phyloP scores from a whole-genome alignment of 257 asterid genomes.

The Echium plantagineum region DNA sequence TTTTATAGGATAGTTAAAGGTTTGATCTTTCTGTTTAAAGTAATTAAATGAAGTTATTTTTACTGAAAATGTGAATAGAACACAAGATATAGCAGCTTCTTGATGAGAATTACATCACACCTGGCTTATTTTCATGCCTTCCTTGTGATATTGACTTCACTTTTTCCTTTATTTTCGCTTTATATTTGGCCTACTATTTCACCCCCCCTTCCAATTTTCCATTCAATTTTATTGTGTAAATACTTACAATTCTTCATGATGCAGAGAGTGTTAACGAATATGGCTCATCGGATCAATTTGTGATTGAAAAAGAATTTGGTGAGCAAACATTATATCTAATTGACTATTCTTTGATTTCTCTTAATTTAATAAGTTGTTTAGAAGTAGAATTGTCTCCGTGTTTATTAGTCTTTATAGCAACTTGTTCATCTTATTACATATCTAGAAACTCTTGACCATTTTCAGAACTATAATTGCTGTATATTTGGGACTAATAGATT shows the following conservation, averaged over 20 bases:
- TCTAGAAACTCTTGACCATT: not conserved
- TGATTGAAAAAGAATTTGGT: conserved; percentile 34
- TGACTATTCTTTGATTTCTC: conserved; percentile 4
- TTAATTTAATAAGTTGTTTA: conserved; percentile 1
- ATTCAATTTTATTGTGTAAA: conserved; percentile 3
- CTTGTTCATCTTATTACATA: conserved; percentile 18
- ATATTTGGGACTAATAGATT: too few species aligned
- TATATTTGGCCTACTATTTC: conserved; percentile 3
- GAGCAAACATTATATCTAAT: conserved; percentile 20
- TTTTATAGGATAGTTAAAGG: not conserved
- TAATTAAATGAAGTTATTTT: conserved; percentile 4
- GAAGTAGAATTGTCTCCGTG: conserved; percentile 15
- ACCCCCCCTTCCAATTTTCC: conserved; percentile 3
- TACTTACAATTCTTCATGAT: conserved; percentile 11
- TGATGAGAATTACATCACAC: conserved; percentile 9
- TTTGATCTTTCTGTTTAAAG: not conserved
- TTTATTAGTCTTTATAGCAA: conserved; percentile 16
- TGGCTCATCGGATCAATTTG: conserved; percentile 21
- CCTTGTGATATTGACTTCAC: conserved; percentile 52
- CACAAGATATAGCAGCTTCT: conserved; percentile 8
- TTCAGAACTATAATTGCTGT: not conserved
- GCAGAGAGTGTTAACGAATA: conserved; percentile 40
- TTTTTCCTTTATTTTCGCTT: conserved; percentile 4
- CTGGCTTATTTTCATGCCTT: conserved; percentile 39
- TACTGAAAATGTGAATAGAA: too few species aligned